Conservation (phyloP, 192 early-diverging fungal genomes). For the Backusella circina region DNA sequence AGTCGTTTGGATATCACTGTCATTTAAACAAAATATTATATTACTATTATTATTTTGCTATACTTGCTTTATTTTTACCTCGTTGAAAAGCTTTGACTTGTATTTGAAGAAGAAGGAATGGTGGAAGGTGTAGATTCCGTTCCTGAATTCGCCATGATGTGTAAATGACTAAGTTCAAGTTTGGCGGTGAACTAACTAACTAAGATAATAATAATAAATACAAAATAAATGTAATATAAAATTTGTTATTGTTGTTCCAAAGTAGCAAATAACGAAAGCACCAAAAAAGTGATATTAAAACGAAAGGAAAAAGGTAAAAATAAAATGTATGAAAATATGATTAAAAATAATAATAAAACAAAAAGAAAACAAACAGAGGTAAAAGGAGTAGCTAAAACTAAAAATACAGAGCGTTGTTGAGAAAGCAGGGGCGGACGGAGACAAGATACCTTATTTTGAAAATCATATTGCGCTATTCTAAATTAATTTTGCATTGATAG, state of each 20-base stretch:
- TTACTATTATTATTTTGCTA: background rate
- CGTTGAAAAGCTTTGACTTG: background rate
- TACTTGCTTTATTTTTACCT: background rate
- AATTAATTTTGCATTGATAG: slow-evolving; percentile 4
- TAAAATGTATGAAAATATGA: background rate
- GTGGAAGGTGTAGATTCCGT: background rate
- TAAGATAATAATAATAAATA: background rate
- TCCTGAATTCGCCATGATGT: background rate
- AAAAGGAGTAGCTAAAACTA: slow-evolving; percentile 2
- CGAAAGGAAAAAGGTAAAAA: slow-evolving; percentile 4
- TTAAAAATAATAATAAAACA: background rate
- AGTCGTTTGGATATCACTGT: slow-evolving; percentile 3
- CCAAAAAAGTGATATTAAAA: background rate
- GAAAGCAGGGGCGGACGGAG: slow-evolving; percentile 2
- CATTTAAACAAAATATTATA: background rate
- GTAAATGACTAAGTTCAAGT: background rate
- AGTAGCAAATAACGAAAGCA: too few relatives aligned
- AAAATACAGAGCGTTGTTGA: slow-evolving; percentile 5
- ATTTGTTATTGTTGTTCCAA: too few relatives aligned
- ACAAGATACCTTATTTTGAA: slow-evolving; percentile 3
- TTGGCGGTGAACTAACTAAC: background rate
- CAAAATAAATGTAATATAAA: background rate
- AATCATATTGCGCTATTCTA: slow-evolving; percentile 3
- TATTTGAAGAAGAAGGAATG: background rate
- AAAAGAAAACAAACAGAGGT: slow-evolving; percentile 6